Evolutionary conservation across 2,329 filamentous ascomycete genomes (phyloP), one percentile per base, ranked within the genome.

Genomic region (Ophioceras dolichostomum): DNA sequence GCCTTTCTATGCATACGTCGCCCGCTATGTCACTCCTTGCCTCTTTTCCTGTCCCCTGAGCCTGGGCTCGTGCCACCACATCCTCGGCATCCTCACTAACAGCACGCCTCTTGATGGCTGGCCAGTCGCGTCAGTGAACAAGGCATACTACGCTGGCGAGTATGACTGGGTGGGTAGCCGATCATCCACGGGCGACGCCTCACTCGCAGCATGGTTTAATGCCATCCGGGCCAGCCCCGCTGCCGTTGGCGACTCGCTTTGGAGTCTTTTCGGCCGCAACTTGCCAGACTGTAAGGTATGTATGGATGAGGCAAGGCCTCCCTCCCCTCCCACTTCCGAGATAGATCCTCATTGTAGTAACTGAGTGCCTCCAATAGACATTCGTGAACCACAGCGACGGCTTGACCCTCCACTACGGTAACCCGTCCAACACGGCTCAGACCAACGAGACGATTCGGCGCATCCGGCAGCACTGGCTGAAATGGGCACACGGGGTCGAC

Each of bases 331-430:
- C 7, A 14, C 9, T 30, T 32, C 26, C 13, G 7, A 16, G 36
- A 20, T n/a, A 19, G n/a, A n/a, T n/a, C n/a, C n/a, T n/a, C n/a
- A n/a, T n/a, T n/a, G n/a, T n/a, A n/a, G n/a, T n/a, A n/a, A n/a
- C n/a, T n/a, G n/a, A n/a, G n/a, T n/a, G n/a, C n/a, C n/a, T n/a
- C n/a, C n/a, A n/a, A n/a, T n/a, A 62, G 58, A 54, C 47, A 8
- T 66, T 58, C 45, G 63, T 65, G 8, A 51, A 63, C 34, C 64
- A 68, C 40, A 52, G 43, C 24, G 65, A 69, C 43, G 62, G 65
- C 14, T 58, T 61, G 31, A 54, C 62, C 14, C 41, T 68, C 43
- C 61, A 66, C 32, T 68, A 67, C 44, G 55, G 54, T 28, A 61
- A 66, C 40, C 61, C 61, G 10, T 46, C 43, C 17, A 65, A 66